Conservation (phyloP, 2,329 filamentous ascomycete species). For the Magnaporthales sp. region DNA sequence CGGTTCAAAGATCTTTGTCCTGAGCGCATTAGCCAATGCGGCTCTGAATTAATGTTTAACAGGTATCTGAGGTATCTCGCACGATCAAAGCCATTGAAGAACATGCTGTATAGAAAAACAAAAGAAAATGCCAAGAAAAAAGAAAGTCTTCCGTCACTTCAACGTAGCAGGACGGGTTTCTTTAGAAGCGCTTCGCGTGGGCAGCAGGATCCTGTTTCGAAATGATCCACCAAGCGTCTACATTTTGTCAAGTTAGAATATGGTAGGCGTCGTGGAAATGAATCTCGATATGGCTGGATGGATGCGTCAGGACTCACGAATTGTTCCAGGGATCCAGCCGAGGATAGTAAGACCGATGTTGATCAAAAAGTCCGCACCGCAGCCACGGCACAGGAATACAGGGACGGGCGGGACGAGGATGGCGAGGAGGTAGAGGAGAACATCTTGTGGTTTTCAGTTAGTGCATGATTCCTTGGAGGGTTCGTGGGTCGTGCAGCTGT, state of each 20-base stretch:
- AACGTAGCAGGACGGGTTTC: background rate
- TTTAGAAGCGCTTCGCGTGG: background rate
- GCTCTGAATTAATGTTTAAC: background rate
- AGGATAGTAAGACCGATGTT: slow-evolving; percentile 69
- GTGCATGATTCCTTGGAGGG: background rate
- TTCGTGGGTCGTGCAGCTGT: background rate
- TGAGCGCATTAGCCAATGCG: background rate
- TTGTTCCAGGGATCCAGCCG: slow-evolving; percentile 65
- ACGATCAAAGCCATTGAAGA: background rate
- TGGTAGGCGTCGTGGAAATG: background rate
- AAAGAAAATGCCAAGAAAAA: background rate
- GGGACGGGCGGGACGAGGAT: slow-evolving; percentile 70
- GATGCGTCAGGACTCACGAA: slow-evolving; percentile 28
- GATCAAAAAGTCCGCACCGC: slow-evolving; percentile 67
- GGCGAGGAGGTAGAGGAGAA: slow-evolving; percentile 51
- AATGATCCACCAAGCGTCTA: slow-evolving; percentile 5
- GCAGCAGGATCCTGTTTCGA: slow-evolving; percentile 2
- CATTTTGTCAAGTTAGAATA: background rate
- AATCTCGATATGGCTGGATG: background rate
- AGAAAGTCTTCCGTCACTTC: background rate
- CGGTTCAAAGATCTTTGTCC: background rate
- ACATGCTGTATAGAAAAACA: background rate
- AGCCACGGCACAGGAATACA: slow-evolving; percentile 77
- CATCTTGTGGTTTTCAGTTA: slow-evolving; percentile 1
- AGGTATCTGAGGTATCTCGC: background rate